phyloP scores from a whole-genome alignment of 1,284 basidiomycete species.

The Boletellus dicymbophilus region DNA sequence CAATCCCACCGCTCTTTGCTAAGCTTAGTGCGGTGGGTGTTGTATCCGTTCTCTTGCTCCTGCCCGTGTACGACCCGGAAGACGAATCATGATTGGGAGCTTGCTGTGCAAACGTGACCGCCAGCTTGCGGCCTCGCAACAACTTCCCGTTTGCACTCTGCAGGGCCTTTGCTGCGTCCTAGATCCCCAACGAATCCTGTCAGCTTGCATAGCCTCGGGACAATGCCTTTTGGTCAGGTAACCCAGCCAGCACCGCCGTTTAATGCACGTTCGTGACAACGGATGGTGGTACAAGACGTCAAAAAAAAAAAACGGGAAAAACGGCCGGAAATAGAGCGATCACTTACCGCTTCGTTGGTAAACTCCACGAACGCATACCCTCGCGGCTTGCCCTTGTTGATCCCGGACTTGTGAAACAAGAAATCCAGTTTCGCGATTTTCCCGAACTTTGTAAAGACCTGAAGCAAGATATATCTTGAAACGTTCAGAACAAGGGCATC shows the following conservation, averaged over 20 bases:
- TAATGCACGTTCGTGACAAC: slow-evolving; percentile 54
- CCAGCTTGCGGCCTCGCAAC: slow-evolving; percentile 82
- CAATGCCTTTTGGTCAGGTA: slow-evolving; percentile 26
- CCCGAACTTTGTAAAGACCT: slow-evolving; percentile 90
- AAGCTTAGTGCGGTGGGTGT: slow-evolving; percentile 88
- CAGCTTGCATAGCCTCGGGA: slow-evolving; percentile 17
- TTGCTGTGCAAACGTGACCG: slow-evolving; percentile 89
- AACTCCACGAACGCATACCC: slow-evolving; percentile 97
- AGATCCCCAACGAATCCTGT: slow-evolving; percentile 18
- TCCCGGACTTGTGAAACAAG: slow-evolving; percentile 92
- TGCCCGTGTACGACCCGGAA: slow-evolving; percentile 27
- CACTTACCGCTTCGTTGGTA: slow-evolving; percentile 75
- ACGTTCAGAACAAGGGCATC: slow-evolving; percentile 13
- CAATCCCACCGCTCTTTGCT: slow-evolving; percentile 69
- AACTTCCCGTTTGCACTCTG: slow-evolving; percentile 77
- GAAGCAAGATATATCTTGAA: slow-evolving; percentile 79
- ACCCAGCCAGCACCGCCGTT: slow-evolving; percentile 18
- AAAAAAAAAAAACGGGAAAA: slow-evolving; percentile 23
- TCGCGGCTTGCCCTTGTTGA: slow-evolving; percentile 87
- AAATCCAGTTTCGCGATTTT: slow-evolving; percentile 93
- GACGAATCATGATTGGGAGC: slow-evolving; percentile 54
- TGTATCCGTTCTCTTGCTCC: slow-evolving; percentile 27
- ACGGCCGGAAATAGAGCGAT: slow-evolving; percentile 20
- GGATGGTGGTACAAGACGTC: slow-evolving; percentile 27
- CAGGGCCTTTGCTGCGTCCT: slow-evolving; percentile 89